Evolutionary conservation across 306 rosid species (phyloP).

Genomic region (Luffa acutangula): DNA sequence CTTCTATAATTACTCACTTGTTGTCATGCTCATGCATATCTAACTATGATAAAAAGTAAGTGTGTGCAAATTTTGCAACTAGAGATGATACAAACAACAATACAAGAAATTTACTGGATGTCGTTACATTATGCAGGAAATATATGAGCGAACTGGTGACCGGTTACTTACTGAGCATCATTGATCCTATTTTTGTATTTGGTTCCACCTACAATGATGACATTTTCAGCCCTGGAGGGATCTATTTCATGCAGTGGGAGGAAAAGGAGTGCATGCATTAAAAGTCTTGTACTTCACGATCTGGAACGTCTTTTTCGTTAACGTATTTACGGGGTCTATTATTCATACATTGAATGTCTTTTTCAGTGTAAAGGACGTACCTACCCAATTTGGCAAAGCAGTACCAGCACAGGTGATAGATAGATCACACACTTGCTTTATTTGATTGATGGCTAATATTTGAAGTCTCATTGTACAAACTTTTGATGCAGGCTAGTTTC

Average conservation of each 20-base stretch:
- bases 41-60: slow-evolving; percentile 36
- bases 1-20: not conserved
- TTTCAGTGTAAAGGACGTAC: slow-evolving; percentile 60
- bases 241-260: slow-evolving; percentile 75
- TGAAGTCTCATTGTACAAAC: not conserved
- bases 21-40: not conserved
- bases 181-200: slow-evolving; percentile 48
- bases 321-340: slow-evolving; percentile 72
- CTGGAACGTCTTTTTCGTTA: slow-evolving; percentile 93
- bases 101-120: not conserved
- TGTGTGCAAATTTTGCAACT: not conserved
- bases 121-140: slow-evolving; percentile 40
- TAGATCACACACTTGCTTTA: not conserved
- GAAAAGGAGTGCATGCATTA: slow-evolving; percentile 81
- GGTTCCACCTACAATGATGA: slow-evolving; percentile 82
- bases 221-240: slow-evolving; percentile 69
- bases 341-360: slow-evolving; percentile 50
- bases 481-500: slow-evolving; percentile 54
- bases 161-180: slow-evolving; percentile 88
- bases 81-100: not conserved
- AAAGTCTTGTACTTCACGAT: slow-evolving; percentile 78
- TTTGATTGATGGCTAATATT: not conserved
- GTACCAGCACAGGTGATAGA: slow-evolving; percentile 77
- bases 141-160: slow-evolving; percentile 55
- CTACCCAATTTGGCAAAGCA: slow-evolving; percentile 68